Percentiles rank a stretch among this genome's conserved stretches.
Evolutionary conservation across 305 asterid species (phyloP).

Genomic region (Fraxinus platypoda): DNA sequence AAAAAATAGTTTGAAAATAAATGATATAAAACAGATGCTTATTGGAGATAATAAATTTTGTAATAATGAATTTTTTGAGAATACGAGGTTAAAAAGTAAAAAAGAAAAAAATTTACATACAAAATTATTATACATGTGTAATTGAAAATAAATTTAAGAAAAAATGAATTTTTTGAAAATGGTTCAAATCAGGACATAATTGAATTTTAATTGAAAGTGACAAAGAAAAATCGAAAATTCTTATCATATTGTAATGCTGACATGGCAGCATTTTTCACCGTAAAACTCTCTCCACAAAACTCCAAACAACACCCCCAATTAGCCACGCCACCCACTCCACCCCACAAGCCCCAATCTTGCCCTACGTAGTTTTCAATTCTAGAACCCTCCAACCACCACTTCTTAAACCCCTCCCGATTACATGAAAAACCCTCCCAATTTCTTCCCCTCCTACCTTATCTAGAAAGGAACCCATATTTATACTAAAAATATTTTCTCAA

Average conservation of each 20-base stretch:
- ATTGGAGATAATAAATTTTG: no score
- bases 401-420: slow-evolving; percentile 52
- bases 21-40: no score
- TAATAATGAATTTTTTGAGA: no score
- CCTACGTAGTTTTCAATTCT: slow-evolving; percentile 30
- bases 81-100: no score
- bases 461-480: not conserved
- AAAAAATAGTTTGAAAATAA: no score
- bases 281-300: slow-evolving; percentile 35
- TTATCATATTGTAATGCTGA: slow-evolving; percentile 46
- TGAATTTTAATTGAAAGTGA: not conserved
- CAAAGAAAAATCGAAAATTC: not conserved
- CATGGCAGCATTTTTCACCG: slow-evolving; percentile 54
- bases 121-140: no score
- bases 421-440: slow-evolving; percentile 4
- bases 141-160: no score
- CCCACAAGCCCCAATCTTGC: not conserved
- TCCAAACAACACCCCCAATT: slow-evolving; percentile 33
- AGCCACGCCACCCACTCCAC: not conserved
- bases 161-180: no score
- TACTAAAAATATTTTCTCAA: slow-evolving; percentile 20
- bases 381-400: slow-evolving; percentile 49
- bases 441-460: slow-evolving; percentile 25
- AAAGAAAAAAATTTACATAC: no score
- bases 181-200: no score